phyloP scores from a whole-genome alignment of 1,139 yeast genomes.

The Suhomyces choctaworum region DNA sequence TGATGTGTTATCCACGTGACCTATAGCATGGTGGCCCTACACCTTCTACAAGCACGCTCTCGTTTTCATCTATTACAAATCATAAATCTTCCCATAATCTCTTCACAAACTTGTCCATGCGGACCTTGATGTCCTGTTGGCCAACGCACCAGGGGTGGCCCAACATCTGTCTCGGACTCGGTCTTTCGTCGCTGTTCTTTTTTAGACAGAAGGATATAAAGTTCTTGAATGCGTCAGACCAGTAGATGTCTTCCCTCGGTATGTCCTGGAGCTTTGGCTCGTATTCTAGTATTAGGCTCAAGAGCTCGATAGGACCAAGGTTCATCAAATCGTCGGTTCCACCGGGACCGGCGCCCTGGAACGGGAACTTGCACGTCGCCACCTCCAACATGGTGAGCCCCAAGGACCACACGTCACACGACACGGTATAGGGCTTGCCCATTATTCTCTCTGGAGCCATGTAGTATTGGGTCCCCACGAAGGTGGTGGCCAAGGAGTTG shows the following conservation, averaged over 20 bases:
- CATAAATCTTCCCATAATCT: conserved; percentile 67
- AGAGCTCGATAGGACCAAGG: conserved; percentile 78
- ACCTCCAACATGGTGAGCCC: conserved; percentile 91
- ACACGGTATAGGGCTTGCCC: conserved; percentile 92
- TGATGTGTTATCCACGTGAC: conserved; percentile 1
- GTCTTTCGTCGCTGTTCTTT: conserved; percentile 77
- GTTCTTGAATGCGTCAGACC: conserved; percentile 83
- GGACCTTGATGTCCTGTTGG: conserved; percentile 66
- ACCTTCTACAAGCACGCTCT: not conserved
- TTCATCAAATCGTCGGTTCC: conserved; percentile 38
- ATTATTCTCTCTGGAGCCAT: conserved; percentile 98
- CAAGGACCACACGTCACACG: conserved; percentile 94
- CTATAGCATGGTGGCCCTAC: not conserved
- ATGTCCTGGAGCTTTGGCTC: conserved; percentile 79
- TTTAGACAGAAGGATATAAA: conserved; percentile 79
- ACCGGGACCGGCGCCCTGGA: conserved; percentile 24
- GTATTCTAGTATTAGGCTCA: conserved; percentile 77
- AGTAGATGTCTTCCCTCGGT: conserved; percentile 69
- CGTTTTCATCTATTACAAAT: not conserved
- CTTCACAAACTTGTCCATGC: conserved; percentile 83
- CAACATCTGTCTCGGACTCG: conserved; percentile 91
- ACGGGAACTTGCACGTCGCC: conserved; percentile 85
- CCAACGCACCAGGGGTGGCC: conserved; percentile 88
- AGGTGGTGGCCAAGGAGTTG: conserved; percentile 90
- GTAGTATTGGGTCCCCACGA: conserved; percentile 94